These are phyloP conservation scores for Irpex lacteus DNA, from an alignment of 1,284 basidiomycete genomes.

Conservation along the genomic window DNA sequence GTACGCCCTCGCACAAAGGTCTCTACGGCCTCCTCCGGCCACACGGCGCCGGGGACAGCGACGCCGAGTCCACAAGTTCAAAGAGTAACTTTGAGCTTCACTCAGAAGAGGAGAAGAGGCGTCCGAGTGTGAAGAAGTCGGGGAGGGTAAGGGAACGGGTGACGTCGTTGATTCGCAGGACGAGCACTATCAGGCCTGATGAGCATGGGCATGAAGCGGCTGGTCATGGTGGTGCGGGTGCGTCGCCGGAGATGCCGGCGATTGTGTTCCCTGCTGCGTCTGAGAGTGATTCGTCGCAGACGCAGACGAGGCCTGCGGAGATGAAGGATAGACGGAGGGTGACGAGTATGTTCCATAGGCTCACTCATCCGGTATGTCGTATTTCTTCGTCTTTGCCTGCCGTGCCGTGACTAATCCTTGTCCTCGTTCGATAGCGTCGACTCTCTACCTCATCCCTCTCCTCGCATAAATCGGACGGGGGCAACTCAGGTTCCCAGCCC, in stretches of 20 bases:
- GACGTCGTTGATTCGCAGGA: slow-evolving; percentile 4
- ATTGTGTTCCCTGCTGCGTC: not conserved
- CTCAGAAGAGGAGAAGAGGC: not conserved
- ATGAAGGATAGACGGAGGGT: slow-evolving; percentile 6
- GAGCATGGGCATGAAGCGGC: not conserved
- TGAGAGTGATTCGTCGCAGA: slow-evolving; percentile 1
- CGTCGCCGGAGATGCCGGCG: not conserved
- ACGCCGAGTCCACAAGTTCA: slow-evolving; percentile 3
- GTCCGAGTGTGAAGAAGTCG: not conserved
- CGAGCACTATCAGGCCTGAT: not conserved
- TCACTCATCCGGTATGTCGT: slow-evolving; percentile 1
- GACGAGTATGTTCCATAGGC: slow-evolving; percentile 7
- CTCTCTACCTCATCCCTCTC: not conserved
- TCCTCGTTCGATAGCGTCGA: not conserved
- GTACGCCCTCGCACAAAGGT: not conserved
- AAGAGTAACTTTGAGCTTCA: slow-evolving; percentile 9
- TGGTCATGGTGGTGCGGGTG: not conserved
- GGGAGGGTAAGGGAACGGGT: slow-evolving; percentile 5
- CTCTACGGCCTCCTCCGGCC: slow-evolving; percentile 8
- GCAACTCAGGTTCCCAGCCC: not conserved
- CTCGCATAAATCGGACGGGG: not conserved
- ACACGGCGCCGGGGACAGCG: not conserved
- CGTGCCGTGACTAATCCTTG: no score
- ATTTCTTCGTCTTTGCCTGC: no score
- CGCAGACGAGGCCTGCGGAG: not conserved